Evolutionary conservation across 805 yeast species (phyloP).

Genomic region (Saccharomycopsis lassenensis): DNA sequence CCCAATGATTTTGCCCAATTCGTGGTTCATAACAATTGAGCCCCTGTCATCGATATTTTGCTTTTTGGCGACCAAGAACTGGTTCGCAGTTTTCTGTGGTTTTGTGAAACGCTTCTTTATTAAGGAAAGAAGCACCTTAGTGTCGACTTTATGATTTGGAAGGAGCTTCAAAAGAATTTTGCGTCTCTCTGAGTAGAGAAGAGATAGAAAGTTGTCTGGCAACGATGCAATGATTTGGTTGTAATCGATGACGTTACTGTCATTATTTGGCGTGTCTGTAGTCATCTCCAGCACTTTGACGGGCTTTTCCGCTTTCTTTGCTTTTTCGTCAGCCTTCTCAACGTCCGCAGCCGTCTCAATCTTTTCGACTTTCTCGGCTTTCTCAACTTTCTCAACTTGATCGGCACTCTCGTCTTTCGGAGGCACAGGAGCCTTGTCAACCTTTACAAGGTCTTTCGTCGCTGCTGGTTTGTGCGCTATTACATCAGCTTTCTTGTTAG

Average conservation of each 20-base stretch:
- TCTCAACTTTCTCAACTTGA: no score
- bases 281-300: neutral
- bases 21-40: constrained; percentile 48
- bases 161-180: constrained; percentile 28
- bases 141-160: constrained; percentile 23
- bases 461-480: no score
- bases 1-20: constrained; percentile 67
- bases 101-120: constrained; percentile 22
- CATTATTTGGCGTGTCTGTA: no score
- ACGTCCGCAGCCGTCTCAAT: no score
- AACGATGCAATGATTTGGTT: constrained; percentile 25
- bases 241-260: no score
- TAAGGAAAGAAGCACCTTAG: constrained; percentile 24
- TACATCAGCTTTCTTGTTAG: neutral
- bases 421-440: no score
- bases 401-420: no score
- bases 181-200: constrained; percentile 53
- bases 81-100: constrained; percentile 20
- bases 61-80: constrained; percentile 22
- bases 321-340: no score
- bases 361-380: no score
- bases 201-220: constrained; percentile 42
- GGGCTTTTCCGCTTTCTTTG: no score
- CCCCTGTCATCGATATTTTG: constrained; percentile 53
- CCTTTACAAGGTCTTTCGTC: no score